Evolutionary conservation across 305 asterid genomes (phyloP), one percentile per base, ranked within the genome.

Genomic region (Plantago coronopus): DNA sequence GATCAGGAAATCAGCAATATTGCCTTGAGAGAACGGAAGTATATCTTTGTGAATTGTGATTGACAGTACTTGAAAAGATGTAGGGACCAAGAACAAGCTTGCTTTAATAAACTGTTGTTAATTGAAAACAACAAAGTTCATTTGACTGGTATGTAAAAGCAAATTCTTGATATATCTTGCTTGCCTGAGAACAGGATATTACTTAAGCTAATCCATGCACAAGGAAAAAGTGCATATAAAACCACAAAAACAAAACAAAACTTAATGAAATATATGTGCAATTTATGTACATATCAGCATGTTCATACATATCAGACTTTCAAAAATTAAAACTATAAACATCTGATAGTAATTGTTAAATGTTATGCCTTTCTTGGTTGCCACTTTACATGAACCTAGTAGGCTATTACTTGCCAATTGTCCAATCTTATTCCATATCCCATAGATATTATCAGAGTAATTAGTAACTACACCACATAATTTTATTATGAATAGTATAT

Each of bases 61-160:
- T 69, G 51, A 62, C 48, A 65, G 61, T 64, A 67, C 69, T 64
- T 72, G 29, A 74, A 79, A 85, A 83, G 85, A 68, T 68, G 82
- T 75, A 72, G 90, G 94, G 87, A 72, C 89, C 37, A 20, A 65
- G 63, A 22, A 61, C 57, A 59, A 3, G 46, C 58, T 53, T 53
- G 15, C 23, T 18, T 43, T 16, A 38, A 42, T 17, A 27, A 44
- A 54, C 49, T 65, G 64, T 59, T 37, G 49, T 69, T 46, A 44
- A 43, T 42, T 15, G 40, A 16, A 58, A 58, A 58, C 15, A 14
- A n/a, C 14, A 37, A 59, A 44, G 54, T 25, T n/a, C 54, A 17
- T 67, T 77, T 74, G 69, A 79, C 78, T 62, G 68, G 59, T 54
- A 23, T 54, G 22, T 19, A 34, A 54, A 54, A 53, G 59, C 59